A percentile compares a stretch with the other conserved stretches of the same genome.
phyloP scores from a whole-genome alignment of 1,284 basidiomycete species.

The Singerocomus rubriflavus region DNA sequence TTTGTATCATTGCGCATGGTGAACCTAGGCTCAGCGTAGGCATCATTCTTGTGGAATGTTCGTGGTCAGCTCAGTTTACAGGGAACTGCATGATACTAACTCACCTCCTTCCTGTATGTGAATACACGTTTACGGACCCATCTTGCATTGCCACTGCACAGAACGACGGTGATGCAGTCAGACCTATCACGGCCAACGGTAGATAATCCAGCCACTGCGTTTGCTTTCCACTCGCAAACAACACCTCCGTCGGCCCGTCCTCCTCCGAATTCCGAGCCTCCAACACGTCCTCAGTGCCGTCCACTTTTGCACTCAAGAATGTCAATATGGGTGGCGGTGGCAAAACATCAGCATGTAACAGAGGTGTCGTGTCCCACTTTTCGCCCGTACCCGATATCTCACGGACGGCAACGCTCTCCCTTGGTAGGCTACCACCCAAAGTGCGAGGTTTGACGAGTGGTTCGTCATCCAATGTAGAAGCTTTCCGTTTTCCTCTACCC shows the following conservation, averaged over 20 bases:
- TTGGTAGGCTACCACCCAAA: conserved; percentile 65
- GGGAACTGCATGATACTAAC: conserved; percentile 9
- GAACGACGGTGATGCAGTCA: conserved; percentile 65
- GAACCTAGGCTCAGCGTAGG: conserved; percentile 73
- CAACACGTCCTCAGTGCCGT: conserved; percentile 64
- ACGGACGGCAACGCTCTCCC: conserved; percentile 47
- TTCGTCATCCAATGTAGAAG: conserved; percentile 46
- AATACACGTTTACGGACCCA: conserved; percentile 76
- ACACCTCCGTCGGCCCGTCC: conserved; percentile 66
- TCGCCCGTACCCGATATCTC: conserved; percentile 42
- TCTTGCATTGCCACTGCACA: conserved; percentile 78
- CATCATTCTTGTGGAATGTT: conserved; percentile 53
- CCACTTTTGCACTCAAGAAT: conserved; percentile 54
- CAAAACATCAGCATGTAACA: conserved; percentile 33
- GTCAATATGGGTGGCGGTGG: conserved; percentile 57
- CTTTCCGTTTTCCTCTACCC: conserved; percentile 49
- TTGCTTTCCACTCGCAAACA: conserved; percentile 60
- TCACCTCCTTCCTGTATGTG: conserved; percentile 74
- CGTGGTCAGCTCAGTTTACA: conserved; percentile 8
- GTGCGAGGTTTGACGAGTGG: conserved; percentile 51
- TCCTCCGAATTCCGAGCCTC: conserved; percentile 80
- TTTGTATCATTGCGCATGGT: conserved; percentile 66
- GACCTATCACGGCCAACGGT: conserved; percentile 61
- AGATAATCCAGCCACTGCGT: conserved; percentile 89
- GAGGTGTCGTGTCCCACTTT: conserved; percentile 22